Conservation (phyloP, 331 rosid genomes). For the Dryas integrifolia region DNA sequence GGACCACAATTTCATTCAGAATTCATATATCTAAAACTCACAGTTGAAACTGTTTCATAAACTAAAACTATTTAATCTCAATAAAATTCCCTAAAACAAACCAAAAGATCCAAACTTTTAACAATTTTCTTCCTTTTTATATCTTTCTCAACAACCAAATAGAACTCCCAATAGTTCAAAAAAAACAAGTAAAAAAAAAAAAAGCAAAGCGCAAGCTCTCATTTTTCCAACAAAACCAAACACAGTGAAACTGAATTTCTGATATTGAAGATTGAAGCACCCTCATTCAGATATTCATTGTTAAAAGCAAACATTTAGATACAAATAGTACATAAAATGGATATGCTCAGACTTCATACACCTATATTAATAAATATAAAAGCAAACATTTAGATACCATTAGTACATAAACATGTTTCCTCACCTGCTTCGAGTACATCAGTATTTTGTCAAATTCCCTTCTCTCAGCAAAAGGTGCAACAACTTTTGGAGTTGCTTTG, state of each 20-base stretch:
- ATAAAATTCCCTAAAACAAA: neutral
- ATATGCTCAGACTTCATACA: conserved; percentile 23
- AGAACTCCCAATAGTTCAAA: neutral
- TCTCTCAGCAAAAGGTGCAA: conserved; percentile 88
- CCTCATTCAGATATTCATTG: no score
- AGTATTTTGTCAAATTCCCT: conserved; percentile 91
- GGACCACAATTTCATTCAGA: no score
- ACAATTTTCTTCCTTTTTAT: no score
- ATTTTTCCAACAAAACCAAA: neutral
- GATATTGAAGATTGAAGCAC: no score
- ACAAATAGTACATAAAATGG: neutral
- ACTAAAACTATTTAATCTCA: no score
- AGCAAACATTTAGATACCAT: conserved; percentile 9
- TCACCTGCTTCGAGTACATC: conserved; percentile 87
- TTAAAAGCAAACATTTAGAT: no score
- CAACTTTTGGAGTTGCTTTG: conserved; percentile 90
- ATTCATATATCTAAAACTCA: no score
- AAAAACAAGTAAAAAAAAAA: neutral
- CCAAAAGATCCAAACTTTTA: conserved; percentile 24
- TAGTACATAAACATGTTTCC: conserved; percentile 9
- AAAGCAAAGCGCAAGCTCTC: conserved; percentile 5
- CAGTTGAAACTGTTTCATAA: no score
- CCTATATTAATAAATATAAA: conserved; percentile 9
- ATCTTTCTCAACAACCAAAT: neutral
- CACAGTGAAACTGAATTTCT: neutral